Conservation (phyloP, 352 stramenopile genomes). For the Phytopythium aichiense region DNA sequence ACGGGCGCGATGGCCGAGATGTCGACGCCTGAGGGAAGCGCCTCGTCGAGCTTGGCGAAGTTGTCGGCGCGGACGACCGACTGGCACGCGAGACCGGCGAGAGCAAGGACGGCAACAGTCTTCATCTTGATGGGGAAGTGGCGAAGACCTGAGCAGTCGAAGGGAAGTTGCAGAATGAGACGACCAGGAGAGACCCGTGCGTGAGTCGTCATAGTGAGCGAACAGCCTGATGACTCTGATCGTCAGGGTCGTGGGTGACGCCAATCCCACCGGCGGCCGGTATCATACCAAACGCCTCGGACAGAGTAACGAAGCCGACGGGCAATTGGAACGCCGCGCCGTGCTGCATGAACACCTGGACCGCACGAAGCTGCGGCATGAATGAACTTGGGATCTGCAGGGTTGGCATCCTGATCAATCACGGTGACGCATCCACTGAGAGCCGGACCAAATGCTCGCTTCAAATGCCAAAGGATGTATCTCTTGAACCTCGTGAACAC, state of each 20-base stretch:
- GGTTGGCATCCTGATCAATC: too few species aligned
- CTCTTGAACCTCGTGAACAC: too few species aligned
- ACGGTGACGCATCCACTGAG: too few species aligned
- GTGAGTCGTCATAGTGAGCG: too few species aligned
- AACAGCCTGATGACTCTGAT: too few species aligned
- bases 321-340: too few species aligned
- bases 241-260: too few species aligned
- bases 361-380: background rate
- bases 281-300: background rate
- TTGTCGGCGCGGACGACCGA: conserved; percentile 5
- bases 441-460: too few species aligned
- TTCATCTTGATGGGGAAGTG: conserved; percentile 8
- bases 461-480: too few species aligned
- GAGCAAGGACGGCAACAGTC: conserved; percentile 10
- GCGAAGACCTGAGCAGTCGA: background rate
- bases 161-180: background rate
- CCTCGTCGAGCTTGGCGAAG: conserved; percentile 18
- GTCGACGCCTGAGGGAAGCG: conserved; percentile 26
- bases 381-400: background rate
- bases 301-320: background rate
- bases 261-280: too few species aligned
- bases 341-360: too few species aligned
- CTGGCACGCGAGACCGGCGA: conserved; percentile 9
- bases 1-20: conserved; percentile 12
- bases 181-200: background rate